Evolutionary conservation across 495 filamentous ascomycete genomes (phyloP), one percentile per base, ranked within the genome.

Genomic region (Neurospora sp.): DNA sequence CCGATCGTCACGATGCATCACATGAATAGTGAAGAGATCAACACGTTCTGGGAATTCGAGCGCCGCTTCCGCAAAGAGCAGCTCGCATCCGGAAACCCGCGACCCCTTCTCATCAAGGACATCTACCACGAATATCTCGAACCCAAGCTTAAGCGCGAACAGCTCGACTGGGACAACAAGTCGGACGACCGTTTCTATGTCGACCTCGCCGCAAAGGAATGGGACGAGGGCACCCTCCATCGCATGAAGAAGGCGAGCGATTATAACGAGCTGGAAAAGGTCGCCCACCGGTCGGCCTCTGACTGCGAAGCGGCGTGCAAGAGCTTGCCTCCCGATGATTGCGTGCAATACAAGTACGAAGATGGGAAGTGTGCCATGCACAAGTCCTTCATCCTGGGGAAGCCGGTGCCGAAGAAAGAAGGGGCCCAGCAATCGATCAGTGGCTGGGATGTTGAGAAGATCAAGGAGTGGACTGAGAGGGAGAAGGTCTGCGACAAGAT

Each of bases 1-100:
- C 87, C 87, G 10, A 77, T 87, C 53, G 81, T 89, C 0, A 87
- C 86, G 3, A 88, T 90, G 86, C 89, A 91, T 76, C 87, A 89
- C 76, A 81, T 91, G 75, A 81, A 83, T 20, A 79, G 82, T 71
- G 82, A 83, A 44, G 88, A 89, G 72, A 81, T 89, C 53, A 85
- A 82, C 70, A 76, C 75, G 16, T 80, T 90, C 70, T 90, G 84
- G 84, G 77, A 85, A 44, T 89, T 86, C 74, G 86, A 88, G 75
- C 81, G 81, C 73, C 74, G 76, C 14, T 61, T 61, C 53, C 53
- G 53, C 12, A 35, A 14, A 61, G 78, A 76, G n/a, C 75, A 76
- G 17, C 44, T 40, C 40, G 44, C 40, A 44, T 8, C 71, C 14
- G 20, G 44, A 0, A 14, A 42, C 16, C 68, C 40, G 16, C 42